Percentiles rank a stretch among this genome's conserved stretches.
Evolutionary conservation across 495 filamentous ascomycete genomes (phyloP).

Genomic region (Penicillium cosmopolitanum): DNA sequence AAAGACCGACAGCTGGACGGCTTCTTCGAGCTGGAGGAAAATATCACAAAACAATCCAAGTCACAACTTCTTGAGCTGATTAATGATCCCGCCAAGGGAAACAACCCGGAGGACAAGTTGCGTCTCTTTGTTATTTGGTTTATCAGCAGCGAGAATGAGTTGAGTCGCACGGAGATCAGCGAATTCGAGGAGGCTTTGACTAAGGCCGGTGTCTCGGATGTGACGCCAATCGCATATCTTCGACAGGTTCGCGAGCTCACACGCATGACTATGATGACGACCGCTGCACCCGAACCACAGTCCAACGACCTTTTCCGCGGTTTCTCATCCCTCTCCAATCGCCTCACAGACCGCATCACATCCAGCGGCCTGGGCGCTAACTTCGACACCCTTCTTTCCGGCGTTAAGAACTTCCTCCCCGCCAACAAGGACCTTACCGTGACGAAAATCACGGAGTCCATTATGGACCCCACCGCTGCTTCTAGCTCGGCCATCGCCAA

Average conservation of each 20-base stretch:
- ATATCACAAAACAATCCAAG: constrained; percentile 90
- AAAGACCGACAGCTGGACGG: constrained; percentile 95
- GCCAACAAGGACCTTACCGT: constrained; percentile 93
- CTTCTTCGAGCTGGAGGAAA: constrained; percentile 95
- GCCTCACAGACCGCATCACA: constrained; percentile 91
- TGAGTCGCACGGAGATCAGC: constrained; percentile 78
- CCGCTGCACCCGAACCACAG: constrained; percentile 68
- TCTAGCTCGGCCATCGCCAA: constrained; percentile 92
- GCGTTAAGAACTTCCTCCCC: constrained; percentile 97
- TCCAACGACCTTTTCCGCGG: constrained; percentile 82
- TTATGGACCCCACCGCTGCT: constrained; percentile 94
- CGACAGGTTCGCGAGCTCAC: constrained; percentile 92
- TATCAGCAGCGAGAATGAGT: constrained; percentile 90
- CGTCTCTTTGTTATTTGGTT: constrained; percentile 97
- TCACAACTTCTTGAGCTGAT: constrained; percentile 87
- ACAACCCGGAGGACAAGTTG: constrained; percentile 83
- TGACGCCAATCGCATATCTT: constrained; percentile 80
- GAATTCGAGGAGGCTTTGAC: constrained; percentile 87
- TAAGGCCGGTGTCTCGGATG: constrained; percentile 68
- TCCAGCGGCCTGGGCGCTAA: constrained; percentile 88
- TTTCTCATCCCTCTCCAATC: constrained; percentile 84
- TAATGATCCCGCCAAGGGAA: constrained; percentile 78
- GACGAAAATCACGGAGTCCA: constrained; percentile 95
- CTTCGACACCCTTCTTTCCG: constrained; percentile 94
- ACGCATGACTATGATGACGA: constrained; percentile 98